Evolutionary conservation across 2,329 filamentous ascomycete genomes (phyloP).

Genomic region (Neonectria ditissima): DNA sequence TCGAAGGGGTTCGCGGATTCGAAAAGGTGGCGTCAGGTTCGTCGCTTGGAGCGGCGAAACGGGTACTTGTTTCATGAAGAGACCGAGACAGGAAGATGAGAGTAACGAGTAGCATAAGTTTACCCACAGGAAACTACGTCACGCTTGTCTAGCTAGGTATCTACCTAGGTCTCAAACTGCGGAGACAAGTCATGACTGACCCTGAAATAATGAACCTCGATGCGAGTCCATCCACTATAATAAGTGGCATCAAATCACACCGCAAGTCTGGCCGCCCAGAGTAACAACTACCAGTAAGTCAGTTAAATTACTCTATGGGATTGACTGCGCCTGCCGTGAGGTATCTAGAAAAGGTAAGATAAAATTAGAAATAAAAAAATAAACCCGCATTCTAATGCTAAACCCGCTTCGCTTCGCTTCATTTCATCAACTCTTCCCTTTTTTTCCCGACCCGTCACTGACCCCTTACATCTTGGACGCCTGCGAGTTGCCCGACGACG

Average conservation of each 20-base stretch:
- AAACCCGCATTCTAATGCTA: constrained; percentile 13
- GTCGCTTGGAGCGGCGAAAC: constrained; percentile 4
- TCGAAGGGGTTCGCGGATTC: background rate
- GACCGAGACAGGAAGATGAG: background rate
- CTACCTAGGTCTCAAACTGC: too few species aligned
- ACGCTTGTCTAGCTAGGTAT: too few species aligned
- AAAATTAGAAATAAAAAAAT: constrained; percentile 20
- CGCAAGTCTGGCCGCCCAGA: too few species aligned
- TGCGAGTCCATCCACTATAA: too few species aligned
- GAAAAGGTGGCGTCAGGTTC: background rate
- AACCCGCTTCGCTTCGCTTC: constrained; percentile 16
- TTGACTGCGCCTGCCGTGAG: constrained; percentile 38
- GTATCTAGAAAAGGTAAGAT: constrained; percentile 29
- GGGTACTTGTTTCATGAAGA: background rate
- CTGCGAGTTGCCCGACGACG: constrained; percentile 35
- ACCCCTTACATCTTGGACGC: constrained; percentile 27
- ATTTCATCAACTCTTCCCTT: constrained; percentile 6
- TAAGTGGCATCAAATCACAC: too few species aligned
- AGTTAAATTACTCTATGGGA: constrained; percentile 41
- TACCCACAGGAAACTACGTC: background rate
- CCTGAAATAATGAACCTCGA: background rate
- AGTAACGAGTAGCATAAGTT: too few species aligned
- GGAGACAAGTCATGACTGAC: background rate
- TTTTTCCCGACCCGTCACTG: too few species aligned
- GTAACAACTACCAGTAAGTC: too few species aligned